Percentiles rank a stretch among this genome's conserved stretches.
Conservation (phyloP, 805 yeast species). For the Cephaloascus albidus region DNA sequence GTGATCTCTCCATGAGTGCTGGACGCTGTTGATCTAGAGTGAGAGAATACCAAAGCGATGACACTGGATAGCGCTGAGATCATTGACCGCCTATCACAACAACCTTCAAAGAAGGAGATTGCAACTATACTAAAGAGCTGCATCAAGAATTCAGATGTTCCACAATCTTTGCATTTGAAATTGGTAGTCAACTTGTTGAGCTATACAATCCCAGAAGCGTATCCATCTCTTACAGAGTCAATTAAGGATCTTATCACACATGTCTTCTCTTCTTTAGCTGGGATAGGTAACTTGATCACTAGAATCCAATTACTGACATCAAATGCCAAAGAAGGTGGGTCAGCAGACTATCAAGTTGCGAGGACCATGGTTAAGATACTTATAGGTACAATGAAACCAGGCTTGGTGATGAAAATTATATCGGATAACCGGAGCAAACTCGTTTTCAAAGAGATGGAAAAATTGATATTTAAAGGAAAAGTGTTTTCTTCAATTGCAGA, state of each 20-base stretch:
- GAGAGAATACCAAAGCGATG: no score
- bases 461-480: not conserved
- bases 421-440: not conserved
- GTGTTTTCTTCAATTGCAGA: not conserved
- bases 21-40: no score
- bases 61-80: no score
- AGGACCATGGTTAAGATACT: not conserved
- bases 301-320: not conserved
- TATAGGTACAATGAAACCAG: not conserved
- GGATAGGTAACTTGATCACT: not conserved
- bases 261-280: not conserved
- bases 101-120: not conserved
- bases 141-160: not conserved
- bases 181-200: not conserved
- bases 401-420: not conserved
- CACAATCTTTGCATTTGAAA: not conserved
- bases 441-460: not conserved
- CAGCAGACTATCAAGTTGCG: not conserved
- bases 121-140: not conserved
- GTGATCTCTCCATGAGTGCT: no score
- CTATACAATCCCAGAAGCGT: not conserved
- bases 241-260: not conserved
- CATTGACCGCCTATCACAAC: not conserved
- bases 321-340: not conserved
- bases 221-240: not conserved